Base-by-base conservation (phyloP, 1,139 yeast genomes). In the Casaregolazyma lundiana region DNA sequence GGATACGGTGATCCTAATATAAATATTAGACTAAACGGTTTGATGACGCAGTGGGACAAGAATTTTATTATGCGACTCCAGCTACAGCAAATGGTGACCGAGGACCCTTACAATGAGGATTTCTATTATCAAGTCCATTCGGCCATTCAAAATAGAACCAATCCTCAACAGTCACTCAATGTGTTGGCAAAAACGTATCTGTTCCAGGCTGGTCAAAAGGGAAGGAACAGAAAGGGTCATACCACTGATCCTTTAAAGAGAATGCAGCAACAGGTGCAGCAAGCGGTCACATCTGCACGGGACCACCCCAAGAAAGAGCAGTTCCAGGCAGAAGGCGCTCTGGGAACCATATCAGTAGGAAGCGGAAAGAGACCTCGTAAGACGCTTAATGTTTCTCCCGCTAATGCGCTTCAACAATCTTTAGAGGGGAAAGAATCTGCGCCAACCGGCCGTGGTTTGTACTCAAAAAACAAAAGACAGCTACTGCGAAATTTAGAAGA, bases 251-350 rank as follows among this genome's bases (percentile, higher is more conserved):
- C 97, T 0, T 75, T 90, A 60, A 96, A 87, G 69, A 82, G 96
- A 74, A 90, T 92, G 97, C 97, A 92, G 70, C 96, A 90, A 63
- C 97, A 92, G 69, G 97, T 94, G 48, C 95, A 90, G 64, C 86
- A 86, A 62, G 97, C 97, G 6, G 97, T 92, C 18, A 86, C 95
- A 41, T 94, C 88, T 45, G 97, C 97, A 34, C 86, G 88, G 63
- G 96, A 88, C 61, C 80, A 87, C 63, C 92, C 95, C 55, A 85
- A 82, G 71, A 75, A 77, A 59, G 80, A 79, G 26, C 84, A 78
- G 56, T 73, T 78, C 53, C 81, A 83, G 44, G 81, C 83, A 58
- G 96, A 86, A 61, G 97, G 97, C 57, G 94, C 96, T 0, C 73
- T 90, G 51, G 97, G 97, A 57, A 87, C 85, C 68, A 84, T 89